These are phyloP conservation scores for Drosera spatulata DNA, from an alignment of 179 eudicot species.

Conservation along the genomic window DNA sequence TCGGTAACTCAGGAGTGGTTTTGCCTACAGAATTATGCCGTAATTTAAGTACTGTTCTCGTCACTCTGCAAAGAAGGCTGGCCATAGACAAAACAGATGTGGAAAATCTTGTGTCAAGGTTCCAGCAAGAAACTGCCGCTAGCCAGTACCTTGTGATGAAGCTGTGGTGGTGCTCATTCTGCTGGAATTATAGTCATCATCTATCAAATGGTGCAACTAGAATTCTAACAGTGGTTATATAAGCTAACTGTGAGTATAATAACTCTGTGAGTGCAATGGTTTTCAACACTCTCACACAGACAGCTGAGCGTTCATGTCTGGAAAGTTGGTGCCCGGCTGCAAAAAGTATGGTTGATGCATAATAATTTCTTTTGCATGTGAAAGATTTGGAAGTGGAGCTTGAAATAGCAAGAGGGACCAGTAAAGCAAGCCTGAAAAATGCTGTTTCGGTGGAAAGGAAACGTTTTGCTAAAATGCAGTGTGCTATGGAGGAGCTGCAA, in stretches of 20 bases:
- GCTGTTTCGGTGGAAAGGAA: conserved; percentile 67
- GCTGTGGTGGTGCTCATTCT: conserved; percentile 24
- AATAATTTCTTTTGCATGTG: conserved; percentile 31
- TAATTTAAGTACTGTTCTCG: conserved; percentile 59
- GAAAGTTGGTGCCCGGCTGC: no score
- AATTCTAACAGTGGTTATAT: no score
- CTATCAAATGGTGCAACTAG: no score
- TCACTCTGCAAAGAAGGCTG: conserved; percentile 51
- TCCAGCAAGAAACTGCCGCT: conserved; percentile 81
- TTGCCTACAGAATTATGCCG: conserved; percentile 63
- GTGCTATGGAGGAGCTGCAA: conserved; percentile 83
- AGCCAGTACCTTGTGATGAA: conserved; percentile 74
- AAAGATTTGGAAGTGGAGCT: conserved; percentile 89
- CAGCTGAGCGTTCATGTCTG: no score
- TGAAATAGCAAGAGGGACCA: conserved; percentile 56
- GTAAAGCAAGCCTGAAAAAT: conserved; percentile 72
- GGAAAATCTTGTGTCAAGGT: conserved; percentile 80
- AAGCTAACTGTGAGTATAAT: no score
- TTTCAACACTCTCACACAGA: no score
- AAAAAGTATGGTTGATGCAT: neutral
- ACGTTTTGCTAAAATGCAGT: conserved; percentile 68
- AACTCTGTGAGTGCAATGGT: no score
- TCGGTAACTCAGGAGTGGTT: conserved; percentile 37
- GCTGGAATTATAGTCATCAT: no score
- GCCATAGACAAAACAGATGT: conserved; percentile 73